Percentiles rank a stretch among this genome's conserved stretches.
Evolutionary conservation across 169 alveolate genomes (phyloP).

Genomic region (Plasmodium billcollinsi): DNA sequence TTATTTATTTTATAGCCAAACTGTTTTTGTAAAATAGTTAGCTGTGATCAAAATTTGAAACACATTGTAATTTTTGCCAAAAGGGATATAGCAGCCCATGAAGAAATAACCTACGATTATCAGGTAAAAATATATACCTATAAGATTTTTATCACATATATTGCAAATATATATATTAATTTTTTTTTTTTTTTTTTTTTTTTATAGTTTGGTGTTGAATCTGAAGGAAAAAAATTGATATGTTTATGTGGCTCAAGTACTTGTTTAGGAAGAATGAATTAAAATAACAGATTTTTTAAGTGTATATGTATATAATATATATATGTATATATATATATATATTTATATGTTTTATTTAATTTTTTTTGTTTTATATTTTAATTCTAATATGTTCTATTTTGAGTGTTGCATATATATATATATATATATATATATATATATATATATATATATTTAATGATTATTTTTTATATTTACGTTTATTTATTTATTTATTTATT

Average conservation of each 20-base stretch:
- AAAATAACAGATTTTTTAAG: background rate
- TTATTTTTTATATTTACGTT: too few relatives aligned
- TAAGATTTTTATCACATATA: background rate
- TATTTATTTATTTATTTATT: too few relatives aligned
- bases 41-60: conserved; percentile 91
- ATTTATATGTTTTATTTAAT: background rate
- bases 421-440: too few relatives aligned
- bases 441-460: too few relatives aligned
- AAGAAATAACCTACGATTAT: conserved; percentile 98
- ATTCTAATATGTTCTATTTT: too few relatives aligned
- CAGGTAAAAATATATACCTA: conserved; percentile 78
- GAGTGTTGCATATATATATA: too few relatives aligned
- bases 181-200: conserved; percentile 1
- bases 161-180: background rate
- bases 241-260: conserved; percentile 93
- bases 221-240: conserved; percentile 88
- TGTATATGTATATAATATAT: conserved; percentile 1
- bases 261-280: conserved; percentile 94
- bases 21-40: conserved; percentile 90
- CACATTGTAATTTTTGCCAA: conserved; percentile 97
- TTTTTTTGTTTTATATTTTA: background rate
- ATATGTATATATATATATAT: background rate
- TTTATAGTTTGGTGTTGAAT: conserved; percentile 89
- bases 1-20: conserved; percentile 84
- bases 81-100: conserved; percentile 93